These are phyloP conservation scores for Saccharum officinarum DNA, from an alignment of 176 grass and related monocot species.

Conservation along the genomic window DNA sequence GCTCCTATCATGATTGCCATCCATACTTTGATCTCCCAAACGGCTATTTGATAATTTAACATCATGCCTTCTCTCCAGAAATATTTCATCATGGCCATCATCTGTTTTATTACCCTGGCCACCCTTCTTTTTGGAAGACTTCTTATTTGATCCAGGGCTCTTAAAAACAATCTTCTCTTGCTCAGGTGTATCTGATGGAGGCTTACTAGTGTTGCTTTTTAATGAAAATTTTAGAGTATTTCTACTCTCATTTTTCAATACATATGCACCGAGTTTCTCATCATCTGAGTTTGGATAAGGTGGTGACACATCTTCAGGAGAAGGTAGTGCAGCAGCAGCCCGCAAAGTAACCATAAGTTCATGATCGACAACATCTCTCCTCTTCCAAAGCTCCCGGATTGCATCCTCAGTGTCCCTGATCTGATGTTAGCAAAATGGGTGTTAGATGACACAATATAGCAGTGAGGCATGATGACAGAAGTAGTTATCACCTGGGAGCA, in stretches of 20 bases:
- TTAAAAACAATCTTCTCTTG: conserved; percentile 49
- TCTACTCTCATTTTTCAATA: conserved; percentile 74
- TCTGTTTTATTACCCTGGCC: conserved; percentile 48
- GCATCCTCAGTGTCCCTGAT: conserved; percentile 94
- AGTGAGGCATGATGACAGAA: conserved; percentile 27
- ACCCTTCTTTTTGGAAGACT: conserved; percentile 65
- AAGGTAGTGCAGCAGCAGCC: conserved; percentile 80
- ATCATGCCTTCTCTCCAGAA: conserved; percentile 57
- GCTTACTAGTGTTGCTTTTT: conserved; percentile 74
- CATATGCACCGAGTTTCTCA: conserved; percentile 53
- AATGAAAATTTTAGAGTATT: conserved; percentile 88
- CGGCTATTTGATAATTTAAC: conserved; percentile 52
- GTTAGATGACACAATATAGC: conserved; percentile 28
- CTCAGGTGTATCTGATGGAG: conserved; percentile 52
- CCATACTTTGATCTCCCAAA: conserved; percentile 56
- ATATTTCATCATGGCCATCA: conserved; percentile 51
- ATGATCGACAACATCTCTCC: conserved; percentile 66
- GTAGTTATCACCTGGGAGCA: conserved; percentile 78
- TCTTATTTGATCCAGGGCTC: conserved; percentile 68
- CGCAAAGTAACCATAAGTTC: conserved; percentile 82
- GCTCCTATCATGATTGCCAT: conserved; percentile 39
- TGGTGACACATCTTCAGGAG: conserved; percentile 54
- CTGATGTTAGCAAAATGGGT: conserved; percentile 44
- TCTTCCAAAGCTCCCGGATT: conserved; percentile 92
- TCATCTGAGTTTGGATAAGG: conserved; percentile 63